These are phyloP conservation scores for Kluyveromyces starmeri DNA, from an alignment of 805 yeast species.

Conservation along the genomic window DNA sequence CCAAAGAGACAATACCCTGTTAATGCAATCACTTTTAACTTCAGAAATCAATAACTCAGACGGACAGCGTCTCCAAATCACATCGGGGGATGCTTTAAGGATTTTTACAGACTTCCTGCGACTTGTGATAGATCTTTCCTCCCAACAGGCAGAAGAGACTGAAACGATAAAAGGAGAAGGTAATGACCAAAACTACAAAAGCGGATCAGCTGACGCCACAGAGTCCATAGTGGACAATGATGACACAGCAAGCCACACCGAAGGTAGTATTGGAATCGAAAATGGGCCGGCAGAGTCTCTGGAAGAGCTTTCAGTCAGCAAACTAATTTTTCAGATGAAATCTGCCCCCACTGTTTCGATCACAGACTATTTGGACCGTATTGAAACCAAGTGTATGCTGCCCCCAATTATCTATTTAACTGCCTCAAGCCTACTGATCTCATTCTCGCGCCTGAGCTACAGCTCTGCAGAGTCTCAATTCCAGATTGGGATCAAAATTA, in stretches of 20 bases:
- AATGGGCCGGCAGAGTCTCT: not conserved
- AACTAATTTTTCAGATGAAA: slow-evolving; percentile 20
- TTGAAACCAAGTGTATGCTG: slow-evolving; percentile 25
- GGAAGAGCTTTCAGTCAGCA: not conserved
- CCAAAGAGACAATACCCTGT: not conserved
- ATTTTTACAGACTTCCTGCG: slow-evolving; percentile 15
- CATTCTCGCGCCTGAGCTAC: not conserved
- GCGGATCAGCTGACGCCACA: not conserved
- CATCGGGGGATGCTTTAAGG: slow-evolving; percentile 9
- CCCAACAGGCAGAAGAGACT: not conserved
- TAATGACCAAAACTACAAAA: not conserved
- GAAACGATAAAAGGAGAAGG: not conserved
- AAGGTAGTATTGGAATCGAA: not conserved
- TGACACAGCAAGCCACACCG: not conserved
- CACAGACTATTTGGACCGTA: slow-evolving; percentile 18
- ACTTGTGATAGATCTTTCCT: slow-evolving; percentile 10
- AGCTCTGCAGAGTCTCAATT: not conserved
- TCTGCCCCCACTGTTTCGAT: slow-evolving; percentile 22
- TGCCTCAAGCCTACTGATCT: slow-evolving; percentile 16
- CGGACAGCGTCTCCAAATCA: slow-evolving; percentile 1
- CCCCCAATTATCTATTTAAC: slow-evolving; percentile 21
- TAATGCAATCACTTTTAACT: not conserved
- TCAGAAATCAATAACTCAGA: not conserved
- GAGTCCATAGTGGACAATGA: slow-evolving; percentile 2
- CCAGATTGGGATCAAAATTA: not conserved